Base-by-base conservation (phyloP, 257 asterid species). In the Nicotiana undulata region DNA sequence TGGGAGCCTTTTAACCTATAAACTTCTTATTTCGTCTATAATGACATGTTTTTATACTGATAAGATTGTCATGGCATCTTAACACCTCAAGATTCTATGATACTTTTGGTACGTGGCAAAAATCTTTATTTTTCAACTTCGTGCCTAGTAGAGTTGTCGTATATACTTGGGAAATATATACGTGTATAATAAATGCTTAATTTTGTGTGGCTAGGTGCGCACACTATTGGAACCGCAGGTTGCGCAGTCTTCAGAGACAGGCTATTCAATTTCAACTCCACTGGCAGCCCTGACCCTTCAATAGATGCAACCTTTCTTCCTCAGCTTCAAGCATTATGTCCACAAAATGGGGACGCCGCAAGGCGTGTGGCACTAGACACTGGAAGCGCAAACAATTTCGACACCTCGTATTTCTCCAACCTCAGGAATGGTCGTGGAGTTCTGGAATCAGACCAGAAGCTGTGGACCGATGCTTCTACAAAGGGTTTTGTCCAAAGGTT, bases 221-320 rank as follows among this genome's bases (percentile, higher is more conserved):
- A 94, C 83, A 92, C 99, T 9, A 92, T 95, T 3, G 99, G 99
- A 20, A 92, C 98, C 9, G 16, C 92, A 12, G 97, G 94, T 0
- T 95, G 99, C 84, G 90, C 87, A 83, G 88, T 92, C 84, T 91
- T 93, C 90, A 85, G 86, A 9, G 92, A 92, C 84, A 88, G 99
- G 75, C 88, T 95, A 32, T 88, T 83, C 91, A 90, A 64, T 13
- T 76, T 91, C 2, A 88, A 22, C 58, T 70, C 77, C 24, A 86
- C 96, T 24, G 78, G 78, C 15, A 60, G 9, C 61, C 78, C 78
- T 3, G 99, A 95, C 82, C 93, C 98, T 1, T 61, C 96, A 0
- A 93, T 95, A 51, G 66, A 81, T 77, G 68, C 92, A 4, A 9
- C 93, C 0, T 93, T 93, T 84, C 87, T 93, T 17, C 63, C 97